phyloP scores from a whole-genome alignment of 768 basidiomycete genomes.

The Leucocoprinus leucothites region DNA sequence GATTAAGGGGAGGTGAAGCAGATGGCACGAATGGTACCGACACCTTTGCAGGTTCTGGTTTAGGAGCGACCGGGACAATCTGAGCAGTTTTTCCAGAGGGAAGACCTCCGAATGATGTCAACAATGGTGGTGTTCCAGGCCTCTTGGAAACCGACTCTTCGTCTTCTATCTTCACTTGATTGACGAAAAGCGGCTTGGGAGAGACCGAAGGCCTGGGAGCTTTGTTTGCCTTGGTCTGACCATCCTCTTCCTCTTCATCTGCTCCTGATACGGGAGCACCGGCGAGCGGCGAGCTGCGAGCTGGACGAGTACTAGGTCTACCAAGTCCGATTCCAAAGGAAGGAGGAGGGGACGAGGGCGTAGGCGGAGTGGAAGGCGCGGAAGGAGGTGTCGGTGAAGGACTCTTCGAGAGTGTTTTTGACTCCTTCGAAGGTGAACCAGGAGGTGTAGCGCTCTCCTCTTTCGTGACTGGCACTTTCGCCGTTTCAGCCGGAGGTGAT shows the following conservation, averaged over 20 bases:
- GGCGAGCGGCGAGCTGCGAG: slow-evolving; percentile 77
- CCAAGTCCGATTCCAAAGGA: slow-evolving; percentile 46
- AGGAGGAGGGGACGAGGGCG: slow-evolving; percentile 30
- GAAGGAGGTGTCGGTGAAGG: slow-evolving; percentile 27
- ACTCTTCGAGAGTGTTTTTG: slow-evolving; percentile 32
- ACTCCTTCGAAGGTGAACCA: slow-evolving; percentile 51
- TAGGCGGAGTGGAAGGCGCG: slow-evolving; percentile 25
- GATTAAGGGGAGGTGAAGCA: slow-evolving; percentile 9
- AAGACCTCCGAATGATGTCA: slow-evolving; percentile 22
- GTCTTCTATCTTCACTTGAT: slow-evolving; percentile 18
- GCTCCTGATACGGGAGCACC: slow-evolving; percentile 43
- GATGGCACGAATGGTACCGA: slow-evolving; percentile 1
- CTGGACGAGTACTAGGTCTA: slow-evolving; percentile 61
- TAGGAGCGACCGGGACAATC: slow-evolving; percentile 7
- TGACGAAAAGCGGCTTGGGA: slow-evolving; percentile 27
- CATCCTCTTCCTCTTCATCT: slow-evolving; percentile 41
- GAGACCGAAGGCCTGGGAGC: slow-evolving; percentile 10
- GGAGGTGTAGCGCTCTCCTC: slow-evolving; percentile 62
- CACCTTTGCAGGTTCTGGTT: slow-evolving; percentile 12
- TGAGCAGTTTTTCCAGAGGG: not conserved
- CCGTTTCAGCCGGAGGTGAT: slow-evolving; percentile 27
- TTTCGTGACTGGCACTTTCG: slow-evolving; percentile 27
- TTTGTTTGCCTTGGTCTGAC: slow-evolving; percentile 12
- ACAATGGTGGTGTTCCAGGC: slow-evolving; percentile 49
- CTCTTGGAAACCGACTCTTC: slow-evolving; percentile 26